These are phyloP conservation scores for Heliosperma pusillum DNA, from an alignment of 148 eudicot genomes.

Conservation along the genomic window DNA sequence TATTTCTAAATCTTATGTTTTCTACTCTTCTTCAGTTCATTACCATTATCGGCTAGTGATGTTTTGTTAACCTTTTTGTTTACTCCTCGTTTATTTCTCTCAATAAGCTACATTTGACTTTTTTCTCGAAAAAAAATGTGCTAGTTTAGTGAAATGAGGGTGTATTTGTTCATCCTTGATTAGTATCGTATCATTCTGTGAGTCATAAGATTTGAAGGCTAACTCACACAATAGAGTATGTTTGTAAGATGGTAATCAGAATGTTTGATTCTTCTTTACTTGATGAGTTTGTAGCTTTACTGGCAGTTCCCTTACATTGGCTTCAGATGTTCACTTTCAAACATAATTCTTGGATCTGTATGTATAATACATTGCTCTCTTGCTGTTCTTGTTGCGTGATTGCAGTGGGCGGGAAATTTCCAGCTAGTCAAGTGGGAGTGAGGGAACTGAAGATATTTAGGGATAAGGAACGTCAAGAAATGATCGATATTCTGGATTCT, in stretches of 20 bases:
- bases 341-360: background rate
- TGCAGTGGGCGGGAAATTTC: slow-evolving; percentile 67
- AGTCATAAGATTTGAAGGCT: background rate
- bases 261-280: background rate
- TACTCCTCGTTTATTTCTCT: background rate
- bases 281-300: background rate
- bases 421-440: slow-evolving; percentile 39
- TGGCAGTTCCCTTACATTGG: background rate
- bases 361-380: slow-evolving; percentile 7
- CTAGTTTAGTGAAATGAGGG: too few relatives aligned
- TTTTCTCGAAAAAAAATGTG: too few relatives aligned
- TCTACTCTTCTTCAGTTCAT: background rate
- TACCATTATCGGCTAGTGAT: background rate
- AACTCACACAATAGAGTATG: background rate
- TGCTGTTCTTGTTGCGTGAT: slow-evolving; percentile 1
- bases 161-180: background rate
- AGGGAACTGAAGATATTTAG: slow-evolving; percentile 39
- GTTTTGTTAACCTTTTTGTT: background rate
- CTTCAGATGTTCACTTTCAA: background rate
- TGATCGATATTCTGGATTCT: slow-evolving; percentile 39
- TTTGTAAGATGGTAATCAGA: background rate
- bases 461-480: slow-evolving; percentile 49
- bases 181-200: background rate
- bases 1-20: background rate
- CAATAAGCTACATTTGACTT: too few relatives aligned